Percentiles rank a stretch among this genome's conserved stretches.
Conservation (phyloP, 108 stramenopile genomes). For the Cylindrotheca fusiformis region DNA sequence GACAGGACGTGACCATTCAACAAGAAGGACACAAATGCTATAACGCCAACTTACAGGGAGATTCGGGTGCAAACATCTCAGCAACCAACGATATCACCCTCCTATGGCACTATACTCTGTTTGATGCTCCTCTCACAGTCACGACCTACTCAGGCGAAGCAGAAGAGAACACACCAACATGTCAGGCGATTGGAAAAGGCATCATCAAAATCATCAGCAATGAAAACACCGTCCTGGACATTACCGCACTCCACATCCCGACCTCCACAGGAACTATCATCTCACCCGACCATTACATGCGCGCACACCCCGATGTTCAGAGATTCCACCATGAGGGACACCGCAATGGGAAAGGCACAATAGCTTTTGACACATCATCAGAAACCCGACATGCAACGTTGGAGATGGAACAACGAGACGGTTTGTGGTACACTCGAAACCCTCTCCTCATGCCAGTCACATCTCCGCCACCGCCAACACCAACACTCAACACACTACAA, state of each 20-base stretch:
- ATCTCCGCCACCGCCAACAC: too few species aligned
- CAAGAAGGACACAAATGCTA: too few species aligned
- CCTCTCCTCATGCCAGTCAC: background rate
- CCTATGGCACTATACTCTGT: background rate
- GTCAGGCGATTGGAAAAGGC: constrained; percentile 1
- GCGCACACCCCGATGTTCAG: background rate
- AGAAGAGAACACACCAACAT: background rate
- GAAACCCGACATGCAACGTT: background rate
- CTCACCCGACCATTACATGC: constrained; percentile 5
- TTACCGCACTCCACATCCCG: background rate
- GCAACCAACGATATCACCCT: background rate
- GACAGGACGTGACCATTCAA: too few species aligned
- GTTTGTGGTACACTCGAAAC: background rate
- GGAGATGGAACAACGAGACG: background rate
- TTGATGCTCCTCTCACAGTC: background rate
- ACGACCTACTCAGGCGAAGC: background rate
- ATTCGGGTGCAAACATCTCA: constrained; percentile 7
- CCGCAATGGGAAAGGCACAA: background rate
- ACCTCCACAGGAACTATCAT: background rate
- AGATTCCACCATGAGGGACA: background rate
- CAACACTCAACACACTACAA: too few species aligned
- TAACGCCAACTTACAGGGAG: too few species aligned
- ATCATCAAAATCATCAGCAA: constrained; percentile 3
- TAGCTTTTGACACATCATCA: background rate
- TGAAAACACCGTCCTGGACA: background rate